Conservation (phyloP, 129 eudicot species). For the Chrysanthemum lavandulifolium region DNA sequence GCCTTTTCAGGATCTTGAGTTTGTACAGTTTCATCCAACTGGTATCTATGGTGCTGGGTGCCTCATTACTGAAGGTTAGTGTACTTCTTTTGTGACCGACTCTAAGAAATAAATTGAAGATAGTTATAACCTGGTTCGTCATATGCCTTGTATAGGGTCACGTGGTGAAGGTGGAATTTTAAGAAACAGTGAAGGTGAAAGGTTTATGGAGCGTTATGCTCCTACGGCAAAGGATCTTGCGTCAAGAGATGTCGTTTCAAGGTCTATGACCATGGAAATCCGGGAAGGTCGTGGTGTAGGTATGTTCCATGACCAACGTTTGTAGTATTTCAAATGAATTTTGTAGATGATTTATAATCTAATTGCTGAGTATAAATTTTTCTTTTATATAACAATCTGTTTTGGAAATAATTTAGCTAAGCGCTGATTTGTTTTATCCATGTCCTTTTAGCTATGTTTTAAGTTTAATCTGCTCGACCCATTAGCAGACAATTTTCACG, state of each 20-base stretch:
- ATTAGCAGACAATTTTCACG: neutral
- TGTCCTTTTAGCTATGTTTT: neutral
- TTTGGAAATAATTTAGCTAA: neutral
- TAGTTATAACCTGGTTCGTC: slow-evolving; percentile 22
- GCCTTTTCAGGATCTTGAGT: slow-evolving; percentile 89
- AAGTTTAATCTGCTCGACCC: neutral
- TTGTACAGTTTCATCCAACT: slow-evolving; percentile 99
- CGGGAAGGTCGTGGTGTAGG: slow-evolving; percentile 99
- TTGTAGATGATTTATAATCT: no score
- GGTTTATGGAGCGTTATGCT: slow-evolving; percentile 99
- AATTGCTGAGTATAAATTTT: neutral
- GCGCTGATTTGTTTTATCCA: neutral
- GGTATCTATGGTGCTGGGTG: slow-evolving; percentile 99
- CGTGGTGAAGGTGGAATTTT: slow-evolving; percentile 99
- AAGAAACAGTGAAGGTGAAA: slow-evolving; percentile 95
- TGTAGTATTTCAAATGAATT: slow-evolving; percentile 2
- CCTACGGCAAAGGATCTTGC: slow-evolving; percentile 99
- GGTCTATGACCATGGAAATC: slow-evolving; percentile 99
- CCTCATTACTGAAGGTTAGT: slow-evolving; percentile 97
- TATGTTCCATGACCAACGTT: slow-evolving; percentile 35
- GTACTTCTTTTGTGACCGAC: neutral
- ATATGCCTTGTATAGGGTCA: slow-evolving; percentile 55
- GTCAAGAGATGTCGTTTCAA: slow-evolving; percentile 96
- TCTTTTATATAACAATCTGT: neutral
- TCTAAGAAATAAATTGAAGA: neutral